These are phyloP conservation scores for Arachis hypogaea DNA, from an alignment of 306 rosid genomes.

Conservation along the genomic window DNA sequence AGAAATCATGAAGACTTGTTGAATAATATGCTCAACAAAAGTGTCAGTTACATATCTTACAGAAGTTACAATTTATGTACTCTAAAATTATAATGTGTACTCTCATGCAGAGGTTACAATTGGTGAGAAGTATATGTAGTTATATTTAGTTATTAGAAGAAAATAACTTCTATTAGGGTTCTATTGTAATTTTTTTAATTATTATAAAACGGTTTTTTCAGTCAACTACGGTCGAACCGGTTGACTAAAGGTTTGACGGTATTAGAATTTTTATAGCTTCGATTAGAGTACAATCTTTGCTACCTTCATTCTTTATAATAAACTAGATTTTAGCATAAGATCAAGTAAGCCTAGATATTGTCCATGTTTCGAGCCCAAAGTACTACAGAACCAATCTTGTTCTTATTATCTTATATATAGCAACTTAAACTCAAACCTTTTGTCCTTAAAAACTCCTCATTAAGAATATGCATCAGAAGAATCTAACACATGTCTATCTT, in stretches of 20 bases:
- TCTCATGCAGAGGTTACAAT: too few relatives aligned
- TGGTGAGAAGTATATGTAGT: too few relatives aligned
- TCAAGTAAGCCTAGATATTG: background rate
- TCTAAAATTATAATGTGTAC: too few relatives aligned
- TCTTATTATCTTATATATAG: background rate
- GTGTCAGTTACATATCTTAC: too few relatives aligned
- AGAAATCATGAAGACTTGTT: too few relatives aligned
- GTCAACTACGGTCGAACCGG: too few relatives aligned
- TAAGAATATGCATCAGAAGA: background rate
- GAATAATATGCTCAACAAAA: too few relatives aligned
- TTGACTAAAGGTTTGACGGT: conserved; percentile 8
- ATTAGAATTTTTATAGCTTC: background rate
- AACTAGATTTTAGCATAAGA: conserved; percentile 14
- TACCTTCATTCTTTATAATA: background rate
- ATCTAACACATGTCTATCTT: conserved; percentile 1
- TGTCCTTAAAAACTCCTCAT: conserved; percentile 1
- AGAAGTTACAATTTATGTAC: too few relatives aligned
- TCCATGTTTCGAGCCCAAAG: background rate
- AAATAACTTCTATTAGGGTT: too few relatives aligned
- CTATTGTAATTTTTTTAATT: too few relatives aligned
- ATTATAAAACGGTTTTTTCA: too few relatives aligned
- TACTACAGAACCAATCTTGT: background rate
- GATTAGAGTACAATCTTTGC: background rate
- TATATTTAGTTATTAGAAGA: too few relatives aligned
- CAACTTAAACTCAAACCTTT: conserved; percentile 11